Percentiles rank a stretch among this genome's conserved stretches.
phyloP scores from a whole-genome alignment of 768 basidiomycete species.

The Inosperma sp. region DNA sequence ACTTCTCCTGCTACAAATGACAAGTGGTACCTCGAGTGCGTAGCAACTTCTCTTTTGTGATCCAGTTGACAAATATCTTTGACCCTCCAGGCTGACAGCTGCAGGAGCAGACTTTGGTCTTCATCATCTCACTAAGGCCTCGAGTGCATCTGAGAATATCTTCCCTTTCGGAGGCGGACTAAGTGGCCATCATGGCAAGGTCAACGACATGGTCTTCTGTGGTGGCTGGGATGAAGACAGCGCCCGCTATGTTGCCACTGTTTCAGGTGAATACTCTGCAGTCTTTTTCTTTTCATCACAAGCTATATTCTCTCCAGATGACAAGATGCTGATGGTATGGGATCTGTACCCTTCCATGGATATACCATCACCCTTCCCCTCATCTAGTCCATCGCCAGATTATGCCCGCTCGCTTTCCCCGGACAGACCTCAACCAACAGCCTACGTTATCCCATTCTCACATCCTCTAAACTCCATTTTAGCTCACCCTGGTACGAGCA shows the following conservation, averaged over 20 bases:
- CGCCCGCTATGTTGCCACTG: conserved; percentile 72
- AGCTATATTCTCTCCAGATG: conserved; percentile 43
- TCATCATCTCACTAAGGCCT: conserved; percentile 60
- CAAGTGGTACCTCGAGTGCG: conserved; percentile 71
- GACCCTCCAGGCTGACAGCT: conserved; percentile 50
- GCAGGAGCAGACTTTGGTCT: conserved; percentile 68
- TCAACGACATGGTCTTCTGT: conserved; percentile 78
- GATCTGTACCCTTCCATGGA: conserved; percentile 62
- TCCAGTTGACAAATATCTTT: background rate
- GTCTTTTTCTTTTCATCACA: conserved; percentile 6
- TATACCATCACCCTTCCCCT: conserved; percentile 35
- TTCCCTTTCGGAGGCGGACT: conserved; percentile 76
- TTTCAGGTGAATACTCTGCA: conserved; percentile 49
- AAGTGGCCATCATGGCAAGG: conserved; percentile 73
- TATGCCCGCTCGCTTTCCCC: conserved; percentile 28
- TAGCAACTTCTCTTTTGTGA: conserved; percentile 10
- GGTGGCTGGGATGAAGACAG: conserved; percentile 68
- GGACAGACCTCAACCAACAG: conserved; percentile 62
- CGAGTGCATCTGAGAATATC: conserved; percentile 44
- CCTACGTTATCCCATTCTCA: conserved; percentile 69
- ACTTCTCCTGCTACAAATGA: conserved; percentile 62
- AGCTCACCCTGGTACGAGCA: conserved; percentile 68
- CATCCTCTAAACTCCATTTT: conserved; percentile 66
- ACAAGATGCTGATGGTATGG: conserved; percentile 85
- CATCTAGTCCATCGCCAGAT: conserved; percentile 27